These are phyloP conservation scores for Amylostereum chailletii DNA, from an alignment of 1,284 basidiomycete genomes.

Conservation along the genomic window DNA sequence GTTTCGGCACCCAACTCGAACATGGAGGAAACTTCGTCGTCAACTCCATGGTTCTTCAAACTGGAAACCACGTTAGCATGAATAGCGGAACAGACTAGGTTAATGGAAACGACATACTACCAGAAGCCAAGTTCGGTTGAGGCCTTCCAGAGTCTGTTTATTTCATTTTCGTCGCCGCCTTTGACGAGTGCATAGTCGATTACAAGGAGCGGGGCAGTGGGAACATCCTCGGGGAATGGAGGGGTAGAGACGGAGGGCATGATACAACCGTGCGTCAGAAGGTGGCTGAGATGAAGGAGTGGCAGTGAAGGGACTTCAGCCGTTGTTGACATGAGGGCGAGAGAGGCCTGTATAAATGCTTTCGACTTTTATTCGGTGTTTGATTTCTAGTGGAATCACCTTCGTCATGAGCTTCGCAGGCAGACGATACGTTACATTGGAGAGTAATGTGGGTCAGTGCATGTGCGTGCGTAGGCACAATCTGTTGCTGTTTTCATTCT, in stretches of 20 bases:
- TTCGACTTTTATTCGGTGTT: too few relatives aligned
- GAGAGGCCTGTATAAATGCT: too few relatives aligned
- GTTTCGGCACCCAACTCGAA: constrained; percentile 27
- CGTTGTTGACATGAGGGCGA: too few relatives aligned
- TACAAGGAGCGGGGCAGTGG: not conserved
- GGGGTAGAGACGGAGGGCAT: not conserved
- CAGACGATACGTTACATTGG: too few relatives aligned
- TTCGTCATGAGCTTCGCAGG: too few relatives aligned
- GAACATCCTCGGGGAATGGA: not conserved
- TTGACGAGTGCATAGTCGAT: constrained; percentile 9
- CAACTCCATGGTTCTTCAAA: constrained; percentile 26
- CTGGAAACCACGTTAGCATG: constrained; percentile 9
- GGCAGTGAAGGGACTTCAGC: too few relatives aligned
- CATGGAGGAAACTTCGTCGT: constrained; percentile 22
- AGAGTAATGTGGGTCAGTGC: too few relatives aligned
- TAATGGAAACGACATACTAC: constrained; percentile 19
- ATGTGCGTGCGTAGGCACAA: too few relatives aligned
- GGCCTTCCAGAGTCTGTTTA: constrained; percentile 22
- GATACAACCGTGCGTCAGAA: not conserved
- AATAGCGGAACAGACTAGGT: not conserved
- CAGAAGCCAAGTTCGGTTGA: constrained; percentile 25
- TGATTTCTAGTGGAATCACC: too few relatives aligned
- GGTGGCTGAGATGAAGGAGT: too few relatives aligned
- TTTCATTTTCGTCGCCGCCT: constrained; percentile 17
- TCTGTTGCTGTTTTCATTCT: too few relatives aligned